Percentiles rank a stretch among this genome's conserved stretches.
Conservation (phyloP, 192 early-diverging fungal genomes). For the Kickxella alabastrina region DNA sequence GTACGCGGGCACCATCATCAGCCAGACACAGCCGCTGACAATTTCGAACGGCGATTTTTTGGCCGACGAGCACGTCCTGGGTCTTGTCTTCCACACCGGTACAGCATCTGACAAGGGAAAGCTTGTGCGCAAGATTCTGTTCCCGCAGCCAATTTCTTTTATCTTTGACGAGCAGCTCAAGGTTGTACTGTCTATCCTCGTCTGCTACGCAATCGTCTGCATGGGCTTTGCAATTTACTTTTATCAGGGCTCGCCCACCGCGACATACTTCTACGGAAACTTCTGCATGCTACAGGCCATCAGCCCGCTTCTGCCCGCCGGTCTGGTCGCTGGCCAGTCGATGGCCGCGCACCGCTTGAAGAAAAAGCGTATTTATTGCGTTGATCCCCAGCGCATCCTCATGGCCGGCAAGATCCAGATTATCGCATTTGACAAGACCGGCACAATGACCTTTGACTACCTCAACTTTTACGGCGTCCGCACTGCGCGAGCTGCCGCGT, state of each 20-base stretch:
- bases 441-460: slow-evolving; percentile 62
- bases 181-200: slow-evolving; percentile 53
- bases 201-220: slow-evolving; percentile 51
- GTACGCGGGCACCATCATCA: slow-evolving; percentile 61
- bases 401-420: slow-evolving; percentile 61
- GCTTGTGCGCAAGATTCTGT: slow-evolving; percentile 59
- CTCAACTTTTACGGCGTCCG: slow-evolving; percentile 53
- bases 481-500: no score
- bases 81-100: slow-evolving; percentile 20
- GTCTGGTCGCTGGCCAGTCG: slow-evolving; percentile 58
- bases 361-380: slow-evolving; percentile 55
- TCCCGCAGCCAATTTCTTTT: slow-evolving; percentile 56
- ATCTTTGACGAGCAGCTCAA: slow-evolving; percentile 63
- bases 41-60: slow-evolving; percentile 23
- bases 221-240: slow-evolving; percentile 37
- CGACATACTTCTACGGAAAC: slow-evolving; percentile 60
- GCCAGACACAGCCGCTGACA: slow-evolving; percentile 39
- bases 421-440: slow-evolving; percentile 63
- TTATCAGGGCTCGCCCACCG: slow-evolving; percentile 49
- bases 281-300: slow-evolving; percentile 58
- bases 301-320: slow-evolving; percentile 56
- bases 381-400: slow-evolving; percentile 57
- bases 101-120: slow-evolving; percentile 57
- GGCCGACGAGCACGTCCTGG: slow-evolving; percentile 39
- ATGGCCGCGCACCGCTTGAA: slow-evolving; percentile 51